Base-by-base conservation (phyloP, 2,329 filamentous ascomycete genomes). In the Exophiala alcalophila region DNA sequence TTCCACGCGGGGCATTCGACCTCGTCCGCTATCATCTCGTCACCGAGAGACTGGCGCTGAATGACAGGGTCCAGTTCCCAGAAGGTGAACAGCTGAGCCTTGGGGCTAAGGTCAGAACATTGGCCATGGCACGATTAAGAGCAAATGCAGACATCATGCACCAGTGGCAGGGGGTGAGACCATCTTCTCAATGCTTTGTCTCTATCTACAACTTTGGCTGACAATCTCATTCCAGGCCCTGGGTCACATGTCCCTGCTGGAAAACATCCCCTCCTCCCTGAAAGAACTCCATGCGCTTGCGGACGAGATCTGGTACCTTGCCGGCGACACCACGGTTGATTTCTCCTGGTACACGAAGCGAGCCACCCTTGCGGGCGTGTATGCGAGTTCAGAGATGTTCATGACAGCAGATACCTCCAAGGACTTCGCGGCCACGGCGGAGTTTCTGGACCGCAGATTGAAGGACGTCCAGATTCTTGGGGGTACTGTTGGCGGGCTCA, bases 241-340 rank as follows among this genome's bases (percentile, higher is more conserved):
- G 2, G 89, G 87, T 3, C 72, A 94, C 49, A 95, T 96, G 86
- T 88, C 89, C 4, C 82, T 94, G 44, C 86, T 88, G 0, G 78
- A 76, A 47, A 84, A 91, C 63, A 76, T 94, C 23, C 79, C 87
- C 0, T 68, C 79, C 6, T 90, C 89, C 0, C 62, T 96, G 3
- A 75, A 75, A 30, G 92, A 97, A 67, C 77, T 98, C 3, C 81
- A 84, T 28, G 72, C 77, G 35, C 78, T 98, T 4, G 78, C 84
- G n/a, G 91, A 96, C 63, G 92, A 98, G 64, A 94, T 98, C 37
- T 86, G 85, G 75, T 89, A 85, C 59, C 78, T 95, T 3, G 80
- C 91, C 0, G 87, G 88, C 36, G 92, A 97, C 64, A 73, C 69
- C 15, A 77, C 82, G 15, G 86, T 96, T 47, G 90, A 97, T 64